A percentile compares a stretch with the other conserved stretches of the same genome.
These are phyloP conservation scores for Magnaporthiopsis incrustans DNA, from an alignment of 2,329 filamentous ascomycete species.

Conservation along the genomic window DNA sequence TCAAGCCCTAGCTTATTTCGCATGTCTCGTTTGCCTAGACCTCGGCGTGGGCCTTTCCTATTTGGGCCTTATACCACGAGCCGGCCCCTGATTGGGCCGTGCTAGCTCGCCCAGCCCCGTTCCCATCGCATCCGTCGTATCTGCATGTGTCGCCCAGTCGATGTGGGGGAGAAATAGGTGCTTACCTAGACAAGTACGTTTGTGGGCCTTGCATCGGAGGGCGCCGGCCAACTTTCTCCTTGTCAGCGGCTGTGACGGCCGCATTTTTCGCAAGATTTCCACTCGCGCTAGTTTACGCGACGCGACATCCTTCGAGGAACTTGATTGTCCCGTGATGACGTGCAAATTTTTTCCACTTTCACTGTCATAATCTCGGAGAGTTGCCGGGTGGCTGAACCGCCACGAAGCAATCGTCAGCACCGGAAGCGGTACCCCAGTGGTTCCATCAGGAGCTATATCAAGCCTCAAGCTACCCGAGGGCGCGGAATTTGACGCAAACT, in stretches of 20 bases:
- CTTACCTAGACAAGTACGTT: background rate
- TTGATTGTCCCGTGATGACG: background rate
- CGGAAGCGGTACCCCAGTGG: too few relatives aligned
- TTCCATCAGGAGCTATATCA: too few relatives aligned
- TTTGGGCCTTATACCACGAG: conserved; percentile 7
- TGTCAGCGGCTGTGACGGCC: background rate
- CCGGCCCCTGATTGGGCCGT: background rate
- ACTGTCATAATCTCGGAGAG: too few relatives aligned
- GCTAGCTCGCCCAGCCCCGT: background rate
- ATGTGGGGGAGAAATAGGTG: background rate
- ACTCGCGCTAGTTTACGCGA: background rate
- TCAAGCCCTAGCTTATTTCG: background rate
- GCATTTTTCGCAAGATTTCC: background rate
- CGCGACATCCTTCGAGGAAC: background rate
- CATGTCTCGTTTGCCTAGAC: too few relatives aligned
- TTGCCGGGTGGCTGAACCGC: too few relatives aligned
- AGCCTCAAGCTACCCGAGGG: too few relatives aligned
- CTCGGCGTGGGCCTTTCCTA: background rate
- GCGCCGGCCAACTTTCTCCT: background rate
- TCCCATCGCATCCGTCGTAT: background rate
- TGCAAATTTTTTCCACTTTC: background rate
- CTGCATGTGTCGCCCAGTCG: background rate
- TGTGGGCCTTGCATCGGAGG: background rate
- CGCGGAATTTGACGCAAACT: too few relatives aligned
- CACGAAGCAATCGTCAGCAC: too few relatives aligned